Conservation (phyloP, 129 eudicot genomes). For the Apium graveolens region DNA sequence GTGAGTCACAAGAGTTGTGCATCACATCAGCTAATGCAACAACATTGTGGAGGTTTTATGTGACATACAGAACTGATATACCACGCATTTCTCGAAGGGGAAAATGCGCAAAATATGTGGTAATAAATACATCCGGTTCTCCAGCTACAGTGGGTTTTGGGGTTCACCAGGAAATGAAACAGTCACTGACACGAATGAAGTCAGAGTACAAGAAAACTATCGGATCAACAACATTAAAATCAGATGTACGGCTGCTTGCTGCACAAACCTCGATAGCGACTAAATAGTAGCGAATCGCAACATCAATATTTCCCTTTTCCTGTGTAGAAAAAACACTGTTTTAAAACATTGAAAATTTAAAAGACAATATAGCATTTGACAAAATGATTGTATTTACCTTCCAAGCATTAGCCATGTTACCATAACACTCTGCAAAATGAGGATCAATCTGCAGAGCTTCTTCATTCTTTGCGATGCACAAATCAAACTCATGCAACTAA, state of each 20-base stretch:
- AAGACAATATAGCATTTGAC: neutral
- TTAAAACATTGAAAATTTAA: neutral
- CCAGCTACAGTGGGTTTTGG: neutral
- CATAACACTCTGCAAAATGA: constrained; percentile 93
- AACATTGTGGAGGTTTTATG: neutral
- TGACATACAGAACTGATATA: neutral
- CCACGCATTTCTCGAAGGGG: neutral
- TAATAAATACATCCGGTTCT: neutral
- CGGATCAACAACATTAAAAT: neutral
- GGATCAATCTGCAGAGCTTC: constrained; percentile 89
- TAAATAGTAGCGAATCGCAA: constrained; percentile 84
- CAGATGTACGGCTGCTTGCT: neutral
- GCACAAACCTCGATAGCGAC: constrained; percentile 81
- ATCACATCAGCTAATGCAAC: neutral
- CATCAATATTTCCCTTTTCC: constrained; percentile 97
- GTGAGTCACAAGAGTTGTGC: neutral
- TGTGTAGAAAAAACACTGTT: constrained; percentile 22
- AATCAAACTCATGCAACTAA: constrained; percentile 83
- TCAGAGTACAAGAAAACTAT: neutral
- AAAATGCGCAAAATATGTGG: neutral
- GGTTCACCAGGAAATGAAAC: neutral
- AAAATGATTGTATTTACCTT: constrained; percentile 38
- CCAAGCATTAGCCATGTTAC: constrained; percentile 99
- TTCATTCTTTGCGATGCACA: constrained; percentile 80
- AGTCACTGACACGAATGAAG: neutral